phyloP scores from a whole-genome alignment of 371 early-diverging fungal species.

The Nosema bombycis region DNA sequence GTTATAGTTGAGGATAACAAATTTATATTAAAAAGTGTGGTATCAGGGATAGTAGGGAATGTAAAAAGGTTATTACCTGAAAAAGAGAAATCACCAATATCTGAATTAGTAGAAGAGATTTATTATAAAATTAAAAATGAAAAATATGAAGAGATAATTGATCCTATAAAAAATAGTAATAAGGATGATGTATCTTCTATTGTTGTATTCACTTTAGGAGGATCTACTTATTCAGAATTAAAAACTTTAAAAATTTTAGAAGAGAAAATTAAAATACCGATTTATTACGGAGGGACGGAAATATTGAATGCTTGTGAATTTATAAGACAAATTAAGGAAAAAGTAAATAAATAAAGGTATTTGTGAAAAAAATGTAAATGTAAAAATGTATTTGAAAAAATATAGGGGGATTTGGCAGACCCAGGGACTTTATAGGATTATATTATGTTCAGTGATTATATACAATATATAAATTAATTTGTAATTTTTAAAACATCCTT shows the following conservation, averaged over 20 bases:
- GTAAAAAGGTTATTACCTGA: constrained; percentile 56
- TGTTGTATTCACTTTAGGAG: constrained; percentile 62
- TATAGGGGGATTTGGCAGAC: too few relatives aligned
- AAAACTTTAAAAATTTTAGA: constrained; percentile 55
- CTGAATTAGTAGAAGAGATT: constrained; percentile 48
- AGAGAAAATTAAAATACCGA: constrained; percentile 59
- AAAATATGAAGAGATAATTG: constrained; percentile 18
- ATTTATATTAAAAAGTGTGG: constrained; percentile 24
- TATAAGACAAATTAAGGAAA: constrained; percentile 70
- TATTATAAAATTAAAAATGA: constrained; percentile 33
- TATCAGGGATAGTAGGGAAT: constrained; percentile 49
- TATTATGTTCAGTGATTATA: too few relatives aligned
- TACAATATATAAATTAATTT: too few relatives aligned
- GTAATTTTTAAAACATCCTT: too few relatives aligned
- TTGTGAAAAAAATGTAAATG: too few relatives aligned
- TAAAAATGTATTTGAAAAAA: too few relatives aligned
- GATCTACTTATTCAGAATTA: constrained; percentile 63
- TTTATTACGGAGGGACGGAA: constrained; percentile 89
- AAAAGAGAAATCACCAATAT: constrained; percentile 50
- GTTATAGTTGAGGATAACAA: constrained; percentile 4
- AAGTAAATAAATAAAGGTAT: constrained; percentile 14
- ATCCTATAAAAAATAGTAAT: constrained; percentile 15
- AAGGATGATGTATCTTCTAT: constrained; percentile 48
- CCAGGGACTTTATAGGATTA: too few relatives aligned
- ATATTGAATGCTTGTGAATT: constrained; percentile 76